Conservation (phyloP, 805 yeast genomes). For the Middelhovenomyces tepae region DNA sequence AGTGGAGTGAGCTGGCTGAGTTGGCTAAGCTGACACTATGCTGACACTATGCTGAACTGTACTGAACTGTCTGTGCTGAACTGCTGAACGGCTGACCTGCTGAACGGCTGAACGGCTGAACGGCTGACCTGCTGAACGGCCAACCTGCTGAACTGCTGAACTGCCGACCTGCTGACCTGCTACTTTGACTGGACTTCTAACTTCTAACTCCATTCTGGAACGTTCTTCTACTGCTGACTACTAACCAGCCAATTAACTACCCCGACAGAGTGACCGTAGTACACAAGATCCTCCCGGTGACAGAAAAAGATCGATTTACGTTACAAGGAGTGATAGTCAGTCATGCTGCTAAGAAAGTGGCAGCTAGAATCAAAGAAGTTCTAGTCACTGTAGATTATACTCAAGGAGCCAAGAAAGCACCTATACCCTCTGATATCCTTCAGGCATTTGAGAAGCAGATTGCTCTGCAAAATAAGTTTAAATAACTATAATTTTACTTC, state of each 20-base stretch:
- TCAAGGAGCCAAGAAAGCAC: slow-evolving; percentile 21
- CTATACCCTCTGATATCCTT: slow-evolving; percentile 20
- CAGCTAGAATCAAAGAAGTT: slow-evolving; percentile 25
- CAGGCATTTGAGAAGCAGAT: slow-evolving; percentile 12
- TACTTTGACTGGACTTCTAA: too few species aligned
- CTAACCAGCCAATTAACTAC: slow-evolving; percentile 19
- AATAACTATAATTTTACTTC: slow-evolving; percentile 1
- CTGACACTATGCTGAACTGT: too few species aligned
- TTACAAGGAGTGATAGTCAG: slow-evolving; percentile 24
- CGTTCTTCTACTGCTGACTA: too few species aligned
- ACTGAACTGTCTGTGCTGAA: too few species aligned
- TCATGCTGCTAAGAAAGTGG: slow-evolving; percentile 24
- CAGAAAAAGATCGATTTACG: slow-evolving; percentile 21
- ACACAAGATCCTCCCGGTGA: slow-evolving; percentile 20
- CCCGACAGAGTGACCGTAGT: slow-evolving; percentile 26
- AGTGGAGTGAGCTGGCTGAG: not conserved
- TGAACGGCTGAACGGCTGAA: too few species aligned
- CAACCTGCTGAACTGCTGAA: too few species aligned
- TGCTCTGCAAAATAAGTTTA: not conserved
- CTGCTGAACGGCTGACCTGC: too few species aligned
- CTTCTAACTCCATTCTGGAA: too few species aligned
- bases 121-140: too few species aligned
- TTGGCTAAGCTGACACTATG: too few species aligned
- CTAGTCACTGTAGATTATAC: slow-evolving; percentile 26
- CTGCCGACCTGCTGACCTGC: too few species aligned